Conservation (phyloP, 805 yeast genomes). For the Torulaspora quercuum region DNA sequence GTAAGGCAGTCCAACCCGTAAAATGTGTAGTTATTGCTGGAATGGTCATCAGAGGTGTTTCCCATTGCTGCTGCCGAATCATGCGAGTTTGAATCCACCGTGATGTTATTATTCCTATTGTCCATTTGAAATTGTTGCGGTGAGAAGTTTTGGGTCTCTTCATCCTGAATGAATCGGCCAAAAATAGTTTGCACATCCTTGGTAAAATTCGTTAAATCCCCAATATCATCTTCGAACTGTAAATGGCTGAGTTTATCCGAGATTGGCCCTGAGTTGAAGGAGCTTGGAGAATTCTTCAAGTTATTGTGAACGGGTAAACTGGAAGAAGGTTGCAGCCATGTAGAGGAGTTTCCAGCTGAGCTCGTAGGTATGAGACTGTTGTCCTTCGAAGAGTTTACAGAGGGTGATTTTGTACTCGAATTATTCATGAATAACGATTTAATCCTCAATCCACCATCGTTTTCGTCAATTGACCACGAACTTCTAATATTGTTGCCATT, state of each 20-base stretch:
- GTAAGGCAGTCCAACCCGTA: conserved; percentile 29
- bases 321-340: conserved; percentile 7
- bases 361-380: conserved; percentile 4
- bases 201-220: conserved; percentile 10
- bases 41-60: neutral
- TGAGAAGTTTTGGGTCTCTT: conserved; percentile 9
- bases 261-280: conserved; percentile 3
- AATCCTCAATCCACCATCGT: conserved; percentile 14
- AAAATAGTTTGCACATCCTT: conserved; percentile 17
- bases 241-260: conserved; percentile 11
- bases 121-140: neutral
- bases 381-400: conserved; percentile 7
- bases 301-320: neutral
- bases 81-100: neutral
- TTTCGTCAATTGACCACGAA: conserved; percentile 14
- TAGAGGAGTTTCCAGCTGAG: conserved; percentile 3
- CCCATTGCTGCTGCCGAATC: too few species aligned
- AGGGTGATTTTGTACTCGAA: conserved; percentile 8
- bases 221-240: conserved; percentile 13
- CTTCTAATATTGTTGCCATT: conserved; percentile 5
- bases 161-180: conserved; percentile 15
- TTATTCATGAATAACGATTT: conserved; percentile 13
- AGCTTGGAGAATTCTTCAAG: conserved; percentile 1
- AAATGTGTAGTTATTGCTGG: conserved; percentile 21
- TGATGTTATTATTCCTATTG: neutral